Conservation (phyloP, 768 basidiomycete genomes). For the Leccinum obscurum region DNA sequence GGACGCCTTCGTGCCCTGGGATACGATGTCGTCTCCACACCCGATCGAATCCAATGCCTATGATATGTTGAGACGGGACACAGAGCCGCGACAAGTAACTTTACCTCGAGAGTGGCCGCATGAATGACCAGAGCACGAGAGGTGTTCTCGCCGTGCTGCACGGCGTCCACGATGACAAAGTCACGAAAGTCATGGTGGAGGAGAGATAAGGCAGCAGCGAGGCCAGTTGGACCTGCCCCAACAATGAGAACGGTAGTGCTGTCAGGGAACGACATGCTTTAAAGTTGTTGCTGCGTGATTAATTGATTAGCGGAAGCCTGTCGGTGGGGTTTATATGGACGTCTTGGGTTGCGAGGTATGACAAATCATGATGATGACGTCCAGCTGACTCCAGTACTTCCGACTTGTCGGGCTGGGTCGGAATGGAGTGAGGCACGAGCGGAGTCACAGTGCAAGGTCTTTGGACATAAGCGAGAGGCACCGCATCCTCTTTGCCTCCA, state of each 20-base stretch:
- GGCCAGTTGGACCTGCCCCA: not conserved
- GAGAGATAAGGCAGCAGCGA: not conserved
- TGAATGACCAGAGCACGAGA: conserved; percentile 52
- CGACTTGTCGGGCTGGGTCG: too few species aligned
- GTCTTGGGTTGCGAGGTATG: too few species aligned
- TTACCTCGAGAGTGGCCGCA: conserved; percentile 56
- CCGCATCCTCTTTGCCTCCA: too few species aligned
- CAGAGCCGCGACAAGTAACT: not conserved
- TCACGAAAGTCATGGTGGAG: not conserved
- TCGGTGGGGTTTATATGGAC: too few species aligned
- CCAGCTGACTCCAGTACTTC: too few species aligned
- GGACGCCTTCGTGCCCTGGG: conserved; percentile 36
- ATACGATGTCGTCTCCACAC: conserved; percentile 41
- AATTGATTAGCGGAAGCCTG: too few species aligned
- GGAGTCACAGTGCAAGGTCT: too few species aligned
- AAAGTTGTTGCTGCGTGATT: not conserved
- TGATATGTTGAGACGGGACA: not conserved
- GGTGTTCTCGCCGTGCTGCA: conserved; percentile 26
- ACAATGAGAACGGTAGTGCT: not conserved
- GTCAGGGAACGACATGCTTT: not conserved
- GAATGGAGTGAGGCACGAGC: too few species aligned
- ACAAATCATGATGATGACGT: too few species aligned
- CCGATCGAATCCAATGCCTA: conserved; percentile 48
- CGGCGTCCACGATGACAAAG: not conserved
- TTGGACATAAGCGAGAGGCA: too few species aligned